A percentile compares a stretch with the other conserved stretches of the same genome.
These are phyloP conservation scores for Scortechinia acanthostroma DNA, from an alignment of 2,329 filamentous ascomycete genomes.

Conservation along the genomic window DNA sequence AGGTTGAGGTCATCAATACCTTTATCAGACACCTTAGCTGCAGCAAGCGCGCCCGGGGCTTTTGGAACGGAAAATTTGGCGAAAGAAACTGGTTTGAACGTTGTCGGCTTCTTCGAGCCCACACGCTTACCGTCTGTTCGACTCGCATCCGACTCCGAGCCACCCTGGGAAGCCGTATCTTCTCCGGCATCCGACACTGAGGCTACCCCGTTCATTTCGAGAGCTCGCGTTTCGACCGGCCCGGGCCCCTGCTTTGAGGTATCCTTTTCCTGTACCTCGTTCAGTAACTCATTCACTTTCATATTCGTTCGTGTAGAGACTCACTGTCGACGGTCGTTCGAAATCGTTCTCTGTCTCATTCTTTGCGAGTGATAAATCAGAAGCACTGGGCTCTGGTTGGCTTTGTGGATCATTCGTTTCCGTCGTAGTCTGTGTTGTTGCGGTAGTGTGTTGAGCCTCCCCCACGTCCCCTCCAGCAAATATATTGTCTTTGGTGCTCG, in stretches of 20 bases:
- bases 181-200: slow-evolving; percentile 24
- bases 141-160: slow-evolving; percentile 58
- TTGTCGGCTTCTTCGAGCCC: slow-evolving; percentile 48
- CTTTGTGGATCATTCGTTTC: not conserved
- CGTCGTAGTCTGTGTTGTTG: slow-evolving; percentile 9
- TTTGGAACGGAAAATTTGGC: slow-evolving; percentile 62
- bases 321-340: too few relatives aligned
- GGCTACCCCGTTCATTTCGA: slow-evolving; percentile 26
- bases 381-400: not conserved
- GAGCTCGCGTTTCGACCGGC: slow-evolving; percentile 20
- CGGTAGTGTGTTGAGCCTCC: slow-evolving; percentile 27
- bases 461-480: slow-evolving; percentile 39
- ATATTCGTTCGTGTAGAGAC: slow-evolving; percentile 8
- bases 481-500: slow-evolving; percentile 43
- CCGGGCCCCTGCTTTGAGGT: slow-evolving; percentile 17
- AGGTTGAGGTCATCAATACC: slow-evolving; percentile 18
- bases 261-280: slow-evolving; percentile 10
- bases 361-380: not conserved
- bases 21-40: slow-evolving; percentile 42
- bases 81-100: slow-evolving; percentile 60
- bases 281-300: slow-evolving; percentile 8
- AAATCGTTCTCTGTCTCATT: not conserved
- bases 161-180: slow-evolving; percentile 30
- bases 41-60: slow-evolving; percentile 40
- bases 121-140: slow-evolving; percentile 38